Conservation (phyloP, 108 stramenopile genomes). For the Nannochloropsis oceanica region DNA sequence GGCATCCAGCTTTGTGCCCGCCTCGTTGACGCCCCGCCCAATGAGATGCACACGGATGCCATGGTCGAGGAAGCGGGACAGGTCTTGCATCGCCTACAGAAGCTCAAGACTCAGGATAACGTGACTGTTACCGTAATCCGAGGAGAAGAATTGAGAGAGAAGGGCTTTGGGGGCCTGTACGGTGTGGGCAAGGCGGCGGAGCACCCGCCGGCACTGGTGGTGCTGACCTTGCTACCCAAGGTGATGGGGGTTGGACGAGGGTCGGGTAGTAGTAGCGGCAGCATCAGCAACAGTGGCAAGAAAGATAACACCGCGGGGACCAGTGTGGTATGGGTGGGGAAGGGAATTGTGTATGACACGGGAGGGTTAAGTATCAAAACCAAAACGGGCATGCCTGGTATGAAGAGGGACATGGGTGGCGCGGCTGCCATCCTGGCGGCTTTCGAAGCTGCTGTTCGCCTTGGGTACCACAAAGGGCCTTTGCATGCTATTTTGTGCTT, state of each 20-base stretch:
- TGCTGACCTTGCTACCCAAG: conserved; percentile 44
- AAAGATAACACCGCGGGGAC: not conserved
- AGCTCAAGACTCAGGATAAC: conserved; percentile 4
- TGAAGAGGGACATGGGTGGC: conserved; percentile 75
- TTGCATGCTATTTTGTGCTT: conserved; percentile 51
- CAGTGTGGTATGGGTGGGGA: conserved; percentile 59
- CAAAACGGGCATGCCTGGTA: conserved; percentile 66
- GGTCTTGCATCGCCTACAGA: conserved; percentile 27
- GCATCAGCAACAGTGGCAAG: not conserved
- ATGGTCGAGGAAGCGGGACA: conserved; percentile 38
- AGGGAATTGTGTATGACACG: conserved; percentile 79
- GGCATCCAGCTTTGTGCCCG: conserved; percentile 48
- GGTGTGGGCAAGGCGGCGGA: conserved; percentile 66
- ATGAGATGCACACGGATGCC: conserved; percentile 48
- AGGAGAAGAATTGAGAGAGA: conserved; percentile 52
- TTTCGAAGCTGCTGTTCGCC: conserved; percentile 48
- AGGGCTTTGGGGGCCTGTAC: conserved; percentile 60
- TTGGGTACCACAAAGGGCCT: conserved; percentile 19
- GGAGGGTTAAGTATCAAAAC: conserved; percentile 40
- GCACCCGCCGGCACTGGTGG: conserved; percentile 58
- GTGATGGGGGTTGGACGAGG: not conserved
- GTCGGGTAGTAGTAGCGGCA: not conserved
- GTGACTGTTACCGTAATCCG: conserved; percentile 49
- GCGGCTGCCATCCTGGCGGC: conserved; percentile 58
- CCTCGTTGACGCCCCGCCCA: conserved; percentile 60